Evolutionary conservation across 164 flowering plant genomes (phyloP).

Genomic region (Liquidambar formosana): DNA sequence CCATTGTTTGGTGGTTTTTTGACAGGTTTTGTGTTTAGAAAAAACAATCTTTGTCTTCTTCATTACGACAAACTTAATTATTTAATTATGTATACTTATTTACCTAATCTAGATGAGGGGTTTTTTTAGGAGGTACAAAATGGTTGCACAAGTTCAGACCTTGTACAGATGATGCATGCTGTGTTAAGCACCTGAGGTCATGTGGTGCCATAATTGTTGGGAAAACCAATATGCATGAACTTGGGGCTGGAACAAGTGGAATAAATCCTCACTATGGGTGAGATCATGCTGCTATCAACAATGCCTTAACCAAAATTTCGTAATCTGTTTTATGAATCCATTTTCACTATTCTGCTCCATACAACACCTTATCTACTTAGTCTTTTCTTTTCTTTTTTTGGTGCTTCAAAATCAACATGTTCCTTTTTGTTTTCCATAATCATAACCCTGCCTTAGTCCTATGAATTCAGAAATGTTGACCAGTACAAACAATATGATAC

Average conservation of each 20-base stretch:
- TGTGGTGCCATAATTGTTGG: slow-evolving; percentile 93
- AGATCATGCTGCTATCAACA: background rate
- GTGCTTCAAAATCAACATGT: background rate
- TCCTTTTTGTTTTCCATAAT: background rate
- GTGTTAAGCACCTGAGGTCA: slow-evolving; percentile 63
- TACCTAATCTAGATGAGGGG: background rate
- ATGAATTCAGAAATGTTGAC: too few relatives aligned
- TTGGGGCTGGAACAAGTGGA: slow-evolving; percentile 90
- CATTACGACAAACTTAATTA: background rate
- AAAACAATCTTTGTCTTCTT: background rate
- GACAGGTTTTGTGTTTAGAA: background rate
- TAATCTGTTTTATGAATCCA: background rate
- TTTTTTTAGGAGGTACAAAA: slow-evolving; percentile 76
- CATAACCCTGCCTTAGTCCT: too few relatives aligned
- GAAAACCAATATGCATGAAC: slow-evolving; percentile 98
- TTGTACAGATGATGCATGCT: slow-evolving; percentile 72
- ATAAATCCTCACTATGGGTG: slow-evolving; percentile 99
- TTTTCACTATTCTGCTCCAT: background rate
- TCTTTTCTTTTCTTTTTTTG: too few relatives aligned
- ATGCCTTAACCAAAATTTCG: background rate
- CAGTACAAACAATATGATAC: too few relatives aligned
- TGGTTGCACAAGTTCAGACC: slow-evolving; percentile 81
- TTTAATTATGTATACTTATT: background rate
- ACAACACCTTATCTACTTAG: background rate
- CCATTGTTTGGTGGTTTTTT: background rate